Conservation (phyloP, 768 basidiomycete species). For the Cantharellus cinnabarinus region DNA sequence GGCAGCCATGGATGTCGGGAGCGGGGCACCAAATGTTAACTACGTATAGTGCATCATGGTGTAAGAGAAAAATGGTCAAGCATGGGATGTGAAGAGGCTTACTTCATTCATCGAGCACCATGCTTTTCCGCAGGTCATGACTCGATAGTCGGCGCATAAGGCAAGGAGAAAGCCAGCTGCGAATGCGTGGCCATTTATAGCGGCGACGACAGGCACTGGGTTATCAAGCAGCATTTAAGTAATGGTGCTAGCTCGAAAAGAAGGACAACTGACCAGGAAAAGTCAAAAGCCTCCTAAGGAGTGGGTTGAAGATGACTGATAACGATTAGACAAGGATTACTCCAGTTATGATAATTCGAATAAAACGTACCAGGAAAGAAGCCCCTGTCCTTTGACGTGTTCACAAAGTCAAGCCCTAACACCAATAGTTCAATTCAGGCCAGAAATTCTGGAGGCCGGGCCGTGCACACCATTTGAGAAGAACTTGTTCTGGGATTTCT, state of each 20-base stretch:
- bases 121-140: conserved; percentile 1
- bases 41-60: background rate
- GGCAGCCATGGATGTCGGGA: conserved; percentile 19
- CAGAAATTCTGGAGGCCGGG: conserved; percentile 11
- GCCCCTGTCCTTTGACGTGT: background rate
- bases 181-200: conserved; percentile 21
- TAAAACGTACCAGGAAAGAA: conserved; percentile 21
- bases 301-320: conserved; percentile 53
- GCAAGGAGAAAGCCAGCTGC: conserved; percentile 25
- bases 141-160: conserved; percentile 20
- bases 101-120: conserved; percentile 21
- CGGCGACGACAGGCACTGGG: conserved; percentile 43
- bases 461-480: conserved; percentile 32
- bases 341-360: conserved; percentile 10
- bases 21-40: conserved; percentile 21
- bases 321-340: background rate
- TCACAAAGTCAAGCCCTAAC: conserved; percentile 25
- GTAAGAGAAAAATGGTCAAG: conserved; percentile 2
- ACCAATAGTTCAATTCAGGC: background rate
- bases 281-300: conserved; percentile 43
- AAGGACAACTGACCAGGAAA: conserved; percentile 42
- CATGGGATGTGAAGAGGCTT: background rate
- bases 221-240: background rate
- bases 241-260: background rate
- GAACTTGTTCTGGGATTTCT: conserved; percentile 62